Evolutionary conservation across 306 rosid genomes (phyloP).

Genomic region (Rosa multiflora): DNA sequence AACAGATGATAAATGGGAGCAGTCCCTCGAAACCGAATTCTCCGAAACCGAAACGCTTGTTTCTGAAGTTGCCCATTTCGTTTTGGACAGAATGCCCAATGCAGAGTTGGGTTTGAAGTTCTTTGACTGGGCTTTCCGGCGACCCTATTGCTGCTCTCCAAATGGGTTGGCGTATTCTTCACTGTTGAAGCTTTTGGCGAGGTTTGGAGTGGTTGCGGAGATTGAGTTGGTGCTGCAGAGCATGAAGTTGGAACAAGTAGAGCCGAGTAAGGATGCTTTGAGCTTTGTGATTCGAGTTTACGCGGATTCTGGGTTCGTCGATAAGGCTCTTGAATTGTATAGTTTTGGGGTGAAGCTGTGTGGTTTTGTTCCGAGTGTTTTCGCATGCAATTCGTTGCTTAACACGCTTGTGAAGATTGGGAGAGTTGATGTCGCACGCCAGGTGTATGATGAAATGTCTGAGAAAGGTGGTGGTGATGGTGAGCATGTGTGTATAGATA

Average conservation of each 20-base stretch:
- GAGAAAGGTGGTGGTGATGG: conserved; percentile 30
- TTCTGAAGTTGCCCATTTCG: conserved; percentile 72
- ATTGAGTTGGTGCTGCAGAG: conserved; percentile 42
- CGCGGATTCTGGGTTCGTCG: conserved; percentile 54
- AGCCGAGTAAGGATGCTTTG: conserved; percentile 56
- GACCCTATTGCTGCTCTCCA: conserved; percentile 44
- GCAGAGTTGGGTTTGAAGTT: conserved; percentile 65
- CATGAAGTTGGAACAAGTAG: conserved; percentile 40
- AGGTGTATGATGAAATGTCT: conserved; percentile 72
- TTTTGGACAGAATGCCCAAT: conserved; percentile 56
- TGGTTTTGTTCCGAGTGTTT: conserved; percentile 44
- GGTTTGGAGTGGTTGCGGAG: conserved; percentile 54
- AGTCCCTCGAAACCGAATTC: conserved; percentile 53
- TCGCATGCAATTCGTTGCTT: conserved; percentile 61
- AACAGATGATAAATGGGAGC: conserved; percentile 47
- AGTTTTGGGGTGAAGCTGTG: conserved; percentile 32
- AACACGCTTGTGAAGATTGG: conserved; percentile 36
- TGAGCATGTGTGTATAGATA: conserved; percentile 37
- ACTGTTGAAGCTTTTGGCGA: conserved; percentile 59
- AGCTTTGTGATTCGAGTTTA: conserved; percentile 45
- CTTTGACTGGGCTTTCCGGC: conserved; percentile 62
- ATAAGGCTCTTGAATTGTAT: conserved; percentile 54
- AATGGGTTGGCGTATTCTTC: conserved; percentile 59
- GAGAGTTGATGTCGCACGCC: conserved; percentile 47
- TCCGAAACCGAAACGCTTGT: conserved; percentile 44